A percentile compares a stretch with the other conserved stretches of the same genome.
phyloP scores from a whole-genome alignment of 768 basidiomycete genomes.

The Phanerochaete carnosa region DNA sequence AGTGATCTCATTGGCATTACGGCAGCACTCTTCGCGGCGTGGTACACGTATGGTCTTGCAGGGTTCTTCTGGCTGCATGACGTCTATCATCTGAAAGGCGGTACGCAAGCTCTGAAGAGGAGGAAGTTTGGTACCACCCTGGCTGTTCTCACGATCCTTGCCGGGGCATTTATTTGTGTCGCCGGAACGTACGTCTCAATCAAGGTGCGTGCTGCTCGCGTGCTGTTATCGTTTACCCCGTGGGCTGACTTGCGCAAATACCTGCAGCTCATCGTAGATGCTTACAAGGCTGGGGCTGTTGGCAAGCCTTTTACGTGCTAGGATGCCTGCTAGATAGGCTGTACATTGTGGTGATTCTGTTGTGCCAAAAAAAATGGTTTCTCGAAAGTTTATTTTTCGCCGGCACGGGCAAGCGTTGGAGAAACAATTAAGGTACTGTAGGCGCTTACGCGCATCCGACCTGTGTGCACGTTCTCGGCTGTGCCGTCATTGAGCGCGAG shows the following conservation, averaged over 20 bases:
- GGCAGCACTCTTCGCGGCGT: constrained; percentile 53
- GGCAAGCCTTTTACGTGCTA: constrained; percentile 47
- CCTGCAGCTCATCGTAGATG: constrained; percentile 41
- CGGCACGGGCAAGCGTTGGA: background rate
- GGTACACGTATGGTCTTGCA: constrained; percentile 55
- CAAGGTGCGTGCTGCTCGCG: constrained; percentile 32
- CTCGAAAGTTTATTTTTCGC: too few species aligned
- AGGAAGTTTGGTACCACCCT: constrained; percentile 32
- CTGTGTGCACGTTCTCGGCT: background rate
- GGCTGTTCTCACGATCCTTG: constrained; percentile 41
- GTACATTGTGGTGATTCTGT: background rate
- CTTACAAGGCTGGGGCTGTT: constrained; percentile 39
- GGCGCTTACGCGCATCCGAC: background rate
- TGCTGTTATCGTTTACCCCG: background rate
- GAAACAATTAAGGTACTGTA: background rate
- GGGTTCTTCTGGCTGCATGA: constrained; percentile 56
- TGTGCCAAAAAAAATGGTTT: too few species aligned
- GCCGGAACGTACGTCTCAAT: constrained; percentile 51
- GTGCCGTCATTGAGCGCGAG: background rate
- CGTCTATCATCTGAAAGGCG: constrained; percentile 37
- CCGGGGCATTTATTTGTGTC: constrained; percentile 50
- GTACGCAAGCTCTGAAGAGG: constrained; percentile 26
- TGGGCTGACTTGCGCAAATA: constrained; percentile 1
- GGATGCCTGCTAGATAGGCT: background rate
- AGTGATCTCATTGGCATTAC: constrained; percentile 51